These are phyloP conservation scores for Yamadazyma buinensis DNA, from an alignment of 1,139 yeast species.

Conservation along the genomic window DNA sequence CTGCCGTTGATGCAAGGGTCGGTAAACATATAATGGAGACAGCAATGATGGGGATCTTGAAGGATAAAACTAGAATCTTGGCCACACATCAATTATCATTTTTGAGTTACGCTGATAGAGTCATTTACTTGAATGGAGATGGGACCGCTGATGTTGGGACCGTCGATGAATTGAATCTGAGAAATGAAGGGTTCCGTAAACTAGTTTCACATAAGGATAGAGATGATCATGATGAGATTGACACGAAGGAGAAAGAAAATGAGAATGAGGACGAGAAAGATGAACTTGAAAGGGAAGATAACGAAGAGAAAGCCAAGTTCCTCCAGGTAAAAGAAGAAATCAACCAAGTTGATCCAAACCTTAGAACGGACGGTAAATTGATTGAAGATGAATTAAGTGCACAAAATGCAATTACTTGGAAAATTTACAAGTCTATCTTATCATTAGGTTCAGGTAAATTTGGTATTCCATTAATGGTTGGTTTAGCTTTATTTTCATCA, in stretches of 20 bases:
- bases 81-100: conserved; percentile 84
- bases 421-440: conserved; percentile 45
- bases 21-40: conserved; percentile 76
- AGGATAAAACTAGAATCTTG: conserved; percentile 62
- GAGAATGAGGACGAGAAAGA: background rate
- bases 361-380: conserved; percentile 24
- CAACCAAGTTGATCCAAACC: conserved; percentile 39
- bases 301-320: background rate
- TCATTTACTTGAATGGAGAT: conserved; percentile 63
- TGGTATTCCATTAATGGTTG: conserved; percentile 19
- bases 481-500: conserved; percentile 15
- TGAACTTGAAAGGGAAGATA: conserved; percentile 1
- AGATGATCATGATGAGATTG: conserved; percentile 10
- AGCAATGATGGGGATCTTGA: conserved; percentile 59
- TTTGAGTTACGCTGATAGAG: conserved; percentile 63
- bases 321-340: conserved; percentile 13
- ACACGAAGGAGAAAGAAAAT: conserved; percentile 6
- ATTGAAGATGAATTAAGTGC: conserved; percentile 32
- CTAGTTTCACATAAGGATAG: conserved; percentile 48
- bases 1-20: conserved; percentile 94
- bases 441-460: conserved; percentile 53
- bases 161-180: conserved; percentile 40
- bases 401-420: conserved; percentile 32
- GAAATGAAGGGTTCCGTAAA: conserved; percentile 46
- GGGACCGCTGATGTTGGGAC: conserved; percentile 64